phyloP scores from a whole-genome alignment of 495 filamentous ascomycete genomes.

The Rostrohypoxylon terebratum region DNA sequence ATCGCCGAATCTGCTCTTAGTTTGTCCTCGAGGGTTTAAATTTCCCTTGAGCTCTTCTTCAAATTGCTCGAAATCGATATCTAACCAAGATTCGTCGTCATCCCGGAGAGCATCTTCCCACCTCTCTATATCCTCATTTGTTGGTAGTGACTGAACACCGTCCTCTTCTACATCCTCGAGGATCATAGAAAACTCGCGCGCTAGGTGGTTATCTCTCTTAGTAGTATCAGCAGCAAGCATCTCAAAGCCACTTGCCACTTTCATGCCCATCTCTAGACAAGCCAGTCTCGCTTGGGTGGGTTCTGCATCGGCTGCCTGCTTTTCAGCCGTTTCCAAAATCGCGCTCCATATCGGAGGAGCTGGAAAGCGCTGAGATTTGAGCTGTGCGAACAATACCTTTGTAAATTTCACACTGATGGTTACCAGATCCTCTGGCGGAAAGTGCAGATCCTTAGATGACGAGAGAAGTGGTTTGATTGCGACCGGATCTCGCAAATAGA shows the following conservation, averaged over 20 bases:
- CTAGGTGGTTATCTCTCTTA: slow-evolving; percentile 70
- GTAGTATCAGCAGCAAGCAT: slow-evolving; percentile 79
- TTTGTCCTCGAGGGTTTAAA: slow-evolving; percentile 36
- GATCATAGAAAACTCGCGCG: slow-evolving; percentile 78
- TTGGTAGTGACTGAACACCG: slow-evolving; percentile 71
- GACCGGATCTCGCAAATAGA: slow-evolving; percentile 91
- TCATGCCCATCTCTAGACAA: slow-evolving; percentile 84
- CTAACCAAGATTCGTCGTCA: slow-evolving; percentile 92
- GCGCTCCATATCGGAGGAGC: slow-evolving; percentile 72
- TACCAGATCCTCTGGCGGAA: slow-evolving; percentile 83
- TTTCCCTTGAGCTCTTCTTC: slow-evolving; percentile 74
- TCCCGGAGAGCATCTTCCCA: slow-evolving; percentile 73
- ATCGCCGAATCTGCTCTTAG: slow-evolving; percentile 74
- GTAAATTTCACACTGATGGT: slow-evolving; percentile 83
- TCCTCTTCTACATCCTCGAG: slow-evolving; percentile 75
- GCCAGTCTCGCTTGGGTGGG: slow-evolving; percentile 54
- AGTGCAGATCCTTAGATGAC: slow-evolving; percentile 56
- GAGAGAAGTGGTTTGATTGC: slow-evolving; percentile 75
- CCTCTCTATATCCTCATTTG: slow-evolving; percentile 73
- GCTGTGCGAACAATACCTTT: slow-evolving; percentile 87
- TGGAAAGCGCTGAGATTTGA: slow-evolving; percentile 88
- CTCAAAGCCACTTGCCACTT: slow-evolving; percentile 89
- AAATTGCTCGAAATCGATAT: slow-evolving; percentile 90
- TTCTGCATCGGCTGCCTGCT: slow-evolving; percentile 28
- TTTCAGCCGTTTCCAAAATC: slow-evolving; percentile 45